Evolutionary conservation across 805 yeast species (phyloP), one percentile per base, ranked within the genome.

Genomic region (Yamadazyma ubonensis): DNA sequence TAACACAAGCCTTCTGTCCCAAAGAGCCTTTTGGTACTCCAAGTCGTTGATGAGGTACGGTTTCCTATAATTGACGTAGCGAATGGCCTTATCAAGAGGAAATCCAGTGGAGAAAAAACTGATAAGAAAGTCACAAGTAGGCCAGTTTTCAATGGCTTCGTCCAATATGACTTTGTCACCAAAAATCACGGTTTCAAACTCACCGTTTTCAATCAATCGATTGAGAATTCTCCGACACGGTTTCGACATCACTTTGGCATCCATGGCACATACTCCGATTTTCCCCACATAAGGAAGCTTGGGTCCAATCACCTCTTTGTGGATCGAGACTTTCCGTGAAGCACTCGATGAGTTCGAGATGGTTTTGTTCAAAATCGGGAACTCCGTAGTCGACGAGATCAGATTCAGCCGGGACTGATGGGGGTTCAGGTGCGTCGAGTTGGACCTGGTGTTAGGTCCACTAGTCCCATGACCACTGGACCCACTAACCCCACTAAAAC

Each of bases 221-320:
- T 86, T 89, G 53, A 93, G 70, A 48, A 93, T 93, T 45, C 86
- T 86, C 43, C 98, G 72, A 57, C 97, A 91, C 2, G 99, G 99
- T 66, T 93, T 93, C 31, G 95, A 84, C 55, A 95, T 74, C 2
- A 90, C 99, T 62, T 93, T 93, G 43, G 90, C 83, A 62, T 93
- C 99, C 97, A 93, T 90, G 8, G 99, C 99, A 66, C 99, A 93
- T 1, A 93, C 96, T 38, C 99, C 99, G 51, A 93, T 87, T 50
- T 87, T 90, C 28, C 99, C 98, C 48, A 90, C 79, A 49, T 75
- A 79, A 3, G 86, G 87, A 37, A 81, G 54, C 46, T 73, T 72
- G 3, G 81, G 76, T 8, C 74, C 71, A 6, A 63, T 63, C 8
- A 54, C 57, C 38, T 67, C 76, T 39, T 58, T 59, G 16, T 65